Evolutionary conservation across 2,329 filamentous ascomycete genomes (phyloP).

Genomic region (Colletotrichum coccodes): DNA sequence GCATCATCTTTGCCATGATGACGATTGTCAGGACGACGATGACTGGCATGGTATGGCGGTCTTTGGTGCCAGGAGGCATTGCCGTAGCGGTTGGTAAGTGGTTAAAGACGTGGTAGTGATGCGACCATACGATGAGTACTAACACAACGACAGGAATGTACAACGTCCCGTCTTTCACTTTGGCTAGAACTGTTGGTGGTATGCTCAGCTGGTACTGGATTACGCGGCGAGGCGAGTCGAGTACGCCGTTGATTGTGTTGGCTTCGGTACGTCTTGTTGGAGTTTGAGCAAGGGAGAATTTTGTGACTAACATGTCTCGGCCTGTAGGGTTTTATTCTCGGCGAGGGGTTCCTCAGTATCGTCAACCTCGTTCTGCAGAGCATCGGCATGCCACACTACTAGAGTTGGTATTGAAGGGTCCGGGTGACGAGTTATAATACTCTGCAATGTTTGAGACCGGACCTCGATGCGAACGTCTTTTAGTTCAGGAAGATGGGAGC

Average conservation of each 20-base stretch:
- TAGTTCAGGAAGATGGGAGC: neutral
- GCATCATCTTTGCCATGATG: slow-evolving; percentile 74
- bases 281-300: neutral
- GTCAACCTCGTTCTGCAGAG: slow-evolving; percentile 87
- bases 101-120: neutral
- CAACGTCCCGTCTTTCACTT: slow-evolving; percentile 94
- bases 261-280: slow-evolving; percentile 66
- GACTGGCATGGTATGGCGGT: slow-evolving; percentile 71
- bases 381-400: slow-evolving; percentile 74
- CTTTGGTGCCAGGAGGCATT: slow-evolving; percentile 89
- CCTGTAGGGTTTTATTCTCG: slow-evolving; percentile 82
- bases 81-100: slow-evolving; percentile 86
- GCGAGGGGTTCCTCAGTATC: slow-evolving; percentile 92
- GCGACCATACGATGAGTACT: neutral
- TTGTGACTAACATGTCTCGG: neutral
- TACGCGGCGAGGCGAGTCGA: slow-evolving; percentile 56
- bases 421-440: neutral
- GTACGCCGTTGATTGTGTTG: slow-evolving; percentile 87
- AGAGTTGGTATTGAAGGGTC: neutral
- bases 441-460: neutral
- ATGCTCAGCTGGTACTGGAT: slow-evolving; percentile 81
- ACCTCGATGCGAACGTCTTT: neutral
- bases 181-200: slow-evolving; percentile 87
- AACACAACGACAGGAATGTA: slow-evolving; percentile 77
- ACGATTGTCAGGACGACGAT: slow-evolving; percentile 76